Conservation (phyloP, 768 basidiomycete species). For the Panellus pusillus region DNA sequence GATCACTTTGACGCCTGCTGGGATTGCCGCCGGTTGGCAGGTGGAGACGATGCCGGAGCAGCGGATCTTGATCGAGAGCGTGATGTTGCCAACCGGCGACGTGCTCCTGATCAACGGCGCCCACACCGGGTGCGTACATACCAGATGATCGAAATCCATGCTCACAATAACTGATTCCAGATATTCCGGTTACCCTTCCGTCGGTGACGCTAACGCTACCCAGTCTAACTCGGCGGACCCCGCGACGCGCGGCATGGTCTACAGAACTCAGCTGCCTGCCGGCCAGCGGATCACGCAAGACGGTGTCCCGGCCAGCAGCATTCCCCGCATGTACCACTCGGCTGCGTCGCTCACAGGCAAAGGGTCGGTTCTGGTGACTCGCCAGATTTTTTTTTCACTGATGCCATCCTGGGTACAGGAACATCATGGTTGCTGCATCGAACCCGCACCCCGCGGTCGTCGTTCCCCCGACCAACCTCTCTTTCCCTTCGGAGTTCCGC, state of each 20-base stretch:
- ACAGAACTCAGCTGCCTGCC: conserved; percentile 44
- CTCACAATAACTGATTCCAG: conserved; percentile 42
- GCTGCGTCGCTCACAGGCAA: conserved; percentile 53
- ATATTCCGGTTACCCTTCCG: conserved; percentile 40
- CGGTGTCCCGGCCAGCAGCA: conserved; percentile 45
- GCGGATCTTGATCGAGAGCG: conserved; percentile 56
- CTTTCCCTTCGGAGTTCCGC: conserved; percentile 22
- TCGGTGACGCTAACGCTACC: conserved; percentile 42
- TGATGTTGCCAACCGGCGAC: conserved; percentile 55
- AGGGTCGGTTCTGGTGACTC: conserved; percentile 24
- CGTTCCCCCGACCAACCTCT: conserved; percentile 3
- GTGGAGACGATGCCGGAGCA: conserved; percentile 54
- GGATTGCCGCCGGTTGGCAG: conserved; percentile 52
- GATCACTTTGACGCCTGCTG: conserved; percentile 45
- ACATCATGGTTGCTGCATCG: conserved; percentile 55
- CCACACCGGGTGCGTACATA: conserved; percentile 26
- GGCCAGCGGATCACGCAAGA: conserved; percentile 44
- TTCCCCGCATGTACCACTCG: conserved; percentile 57
- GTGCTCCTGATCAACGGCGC: conserved; percentile 48
- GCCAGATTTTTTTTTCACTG: conserved; percentile 18
- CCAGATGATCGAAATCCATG: neutral
- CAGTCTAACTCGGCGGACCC: conserved; percentile 1
- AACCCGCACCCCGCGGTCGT: conserved; percentile 52
- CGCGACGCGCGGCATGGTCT: conserved; percentile 21
- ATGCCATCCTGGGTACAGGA: conserved; percentile 14